Evolutionary conservation across 2,329 filamentous ascomycete species (phyloP), one percentile per base, ranked within the genome.

Genomic region (Teratosphaeria gauchensis): DNA sequence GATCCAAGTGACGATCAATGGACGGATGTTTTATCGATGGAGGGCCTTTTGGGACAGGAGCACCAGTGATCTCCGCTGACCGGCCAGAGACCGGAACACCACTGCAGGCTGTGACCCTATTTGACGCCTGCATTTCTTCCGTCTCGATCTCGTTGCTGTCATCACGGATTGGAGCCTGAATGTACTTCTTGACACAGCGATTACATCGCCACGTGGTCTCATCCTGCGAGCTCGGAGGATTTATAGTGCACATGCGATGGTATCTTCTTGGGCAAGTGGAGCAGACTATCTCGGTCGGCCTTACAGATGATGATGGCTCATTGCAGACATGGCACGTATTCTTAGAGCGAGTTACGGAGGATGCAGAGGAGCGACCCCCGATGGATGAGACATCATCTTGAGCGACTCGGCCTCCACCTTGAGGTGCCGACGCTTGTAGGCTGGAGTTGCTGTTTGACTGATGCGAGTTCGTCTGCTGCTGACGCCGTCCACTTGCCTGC

Each of bases 241-340:
- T 51, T 7, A 61, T 68, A 55, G 71, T 69, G 57, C 73, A 75
- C 19, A 67, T 66, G 42, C 68, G 65, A 60, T 76, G 74, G 56
- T 72, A 76, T 5, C 61, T 61, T 28, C 68, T 66, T 4, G 58
- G 57, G 61, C 74, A 76, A 4, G 62, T 62, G n/a, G 65, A 59
- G 59, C 74, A 76, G 2, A 55, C 52, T 12, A 72, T 62, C 3
- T 75, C 61, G 5, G 65, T 65, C 53, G 72, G 68, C 21, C 62
- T 65, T 12, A 57, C 61, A 24, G 62, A 65, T 6, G 57, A 63
- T 19, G 66, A 62, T 8, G 56, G 61, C 38, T 64, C 67, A 12
- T 64, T 63, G 59, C 74, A 76, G 3, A 68, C 62, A 30, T 64
- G 64, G 60, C 74, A 75, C 54, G 53, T 61, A 58, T 53, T 64